Conservation (phyloP, 257 asterid genomes). For the Striga asiatica region DNA sequence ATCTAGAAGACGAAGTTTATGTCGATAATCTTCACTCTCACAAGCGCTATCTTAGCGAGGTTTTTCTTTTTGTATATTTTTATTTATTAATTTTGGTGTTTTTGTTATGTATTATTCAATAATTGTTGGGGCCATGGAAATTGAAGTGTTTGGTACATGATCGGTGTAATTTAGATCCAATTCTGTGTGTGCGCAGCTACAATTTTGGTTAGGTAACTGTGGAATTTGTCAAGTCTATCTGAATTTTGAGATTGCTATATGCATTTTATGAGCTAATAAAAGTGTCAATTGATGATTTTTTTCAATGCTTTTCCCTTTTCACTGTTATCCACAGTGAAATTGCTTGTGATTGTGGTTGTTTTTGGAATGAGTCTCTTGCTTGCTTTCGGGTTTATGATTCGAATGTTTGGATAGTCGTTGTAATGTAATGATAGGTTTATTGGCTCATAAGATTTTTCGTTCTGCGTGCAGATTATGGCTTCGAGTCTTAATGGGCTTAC, state of each 20-base stretch:
- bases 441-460: too few relatives aligned
- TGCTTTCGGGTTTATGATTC: too few relatives aligned
- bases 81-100: not conserved
- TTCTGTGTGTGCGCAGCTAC: not conserved
- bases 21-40: constrained; percentile 84
- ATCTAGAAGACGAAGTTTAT: constrained; percentile 91
- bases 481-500: constrained; percentile 93
- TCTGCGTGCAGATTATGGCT: constrained; percentile 96
- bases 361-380: too few relatives aligned
- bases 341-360: too few relatives aligned
- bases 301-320: too few relatives aligned
- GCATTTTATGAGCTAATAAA: not conserved
- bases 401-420: too few relatives aligned
- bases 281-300: too few relatives aligned
- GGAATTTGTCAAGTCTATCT: not conserved
- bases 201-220: too few relatives aligned
- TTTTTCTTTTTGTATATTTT: not conserved
- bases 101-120: not conserved
- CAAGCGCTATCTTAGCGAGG: constrained; percentile 98
- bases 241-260: not conserved
- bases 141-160: not conserved
- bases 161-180: constrained; percentile 2
- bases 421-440: too few relatives aligned
- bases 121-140: not conserved
- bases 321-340: too few relatives aligned